Base-by-base conservation (phyloP, 2,329 filamentous ascomycete species). In the Ramularia collo-cygni region DNA sequence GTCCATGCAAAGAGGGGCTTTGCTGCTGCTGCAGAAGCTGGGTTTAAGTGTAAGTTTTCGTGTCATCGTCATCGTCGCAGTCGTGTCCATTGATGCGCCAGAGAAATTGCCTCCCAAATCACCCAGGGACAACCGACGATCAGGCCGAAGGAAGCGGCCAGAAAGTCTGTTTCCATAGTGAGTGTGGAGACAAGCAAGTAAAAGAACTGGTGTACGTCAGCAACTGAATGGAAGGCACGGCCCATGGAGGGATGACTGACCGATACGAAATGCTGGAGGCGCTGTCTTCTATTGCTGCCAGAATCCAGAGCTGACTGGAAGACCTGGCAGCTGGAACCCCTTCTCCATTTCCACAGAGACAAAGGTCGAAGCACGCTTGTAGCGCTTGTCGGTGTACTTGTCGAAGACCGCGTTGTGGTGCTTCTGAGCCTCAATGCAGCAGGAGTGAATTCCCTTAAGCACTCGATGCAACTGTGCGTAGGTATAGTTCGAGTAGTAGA, bases 401-500 rank as follows among this genome's bases (percentile, higher is more conserved):
- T 95, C 86, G 59, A 78, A 95, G 29, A 98, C 83, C 6, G 88
- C 86, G 18, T 71, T 67, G 60, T 98, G 92, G 60, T 98, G 92
- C 56, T 81, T 80, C 48, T 74, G 74, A 5, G 88, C 84, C 40
- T 81, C 75, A 45, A 86, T 80, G 65, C 88, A 95, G 69, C 90
- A 96, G 53, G 95, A 87, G 35, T 93, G 69, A 50, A 98, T 80
- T 62, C 85, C 80, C 10, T 72, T 71, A 33, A 95, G 74, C 27
- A 95, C 68, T 2, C 83, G 81, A 56, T 81, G 80, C 40, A 98
- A 71, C 64, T 98, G 92, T 32, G 71, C 67, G 67, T 84, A 88
- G 2, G 89, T 95, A 68, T 98, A 96, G 38, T 86, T 86, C 26
- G 90, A 94, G 67, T 94, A 96, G 66, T 93, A 81, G 26, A 92